Percentiles rank a stretch among this genome's conserved stretches.
phyloP scores from a whole-genome alignment of 345 rosid genomes.

The Ceriops tagal region DNA sequence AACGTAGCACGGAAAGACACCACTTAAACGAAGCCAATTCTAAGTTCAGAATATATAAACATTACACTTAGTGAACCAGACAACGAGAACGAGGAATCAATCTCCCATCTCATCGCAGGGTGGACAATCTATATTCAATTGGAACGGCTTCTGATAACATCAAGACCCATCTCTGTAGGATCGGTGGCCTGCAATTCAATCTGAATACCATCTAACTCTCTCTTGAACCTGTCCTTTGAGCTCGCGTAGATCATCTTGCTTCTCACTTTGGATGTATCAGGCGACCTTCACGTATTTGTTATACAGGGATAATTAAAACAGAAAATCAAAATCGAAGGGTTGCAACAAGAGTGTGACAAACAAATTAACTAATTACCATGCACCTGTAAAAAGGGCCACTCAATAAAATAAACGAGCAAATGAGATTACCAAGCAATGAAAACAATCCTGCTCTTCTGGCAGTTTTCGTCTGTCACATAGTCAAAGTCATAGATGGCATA shows the following conservation, averaged over 20 bases:
- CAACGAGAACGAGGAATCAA: background rate
- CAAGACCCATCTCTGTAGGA: slow-evolving; percentile 66
- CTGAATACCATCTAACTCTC: slow-evolving; percentile 66
- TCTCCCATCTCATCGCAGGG: slow-evolving; percentile 15
- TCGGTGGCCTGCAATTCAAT: slow-evolving; percentile 68
- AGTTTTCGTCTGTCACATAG: slow-evolving; percentile 57
- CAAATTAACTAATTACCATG: slow-evolving; percentile 35
- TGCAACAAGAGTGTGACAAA: background rate
- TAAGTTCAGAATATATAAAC: slow-evolving; percentile 29
- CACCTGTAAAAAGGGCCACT: slow-evolving; percentile 4
- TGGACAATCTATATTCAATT: slow-evolving; percentile 26
- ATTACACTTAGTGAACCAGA: slow-evolving; percentile 26
- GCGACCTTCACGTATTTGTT: slow-evolving; percentile 41
- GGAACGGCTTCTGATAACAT: slow-evolving; percentile 59
- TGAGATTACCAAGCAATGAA: slow-evolving; percentile 55
- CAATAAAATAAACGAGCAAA: background rate
- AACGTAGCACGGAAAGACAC: slow-evolving; percentile 20
- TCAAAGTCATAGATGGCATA: slow-evolving; percentile 69
- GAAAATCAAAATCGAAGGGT: background rate
- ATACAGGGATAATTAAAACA: background rate
- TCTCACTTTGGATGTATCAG: slow-evolving; percentile 56
- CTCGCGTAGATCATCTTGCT: slow-evolving; percentile 77
- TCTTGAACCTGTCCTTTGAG: slow-evolving; percentile 64
- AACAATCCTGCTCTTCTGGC: slow-evolving; percentile 65
- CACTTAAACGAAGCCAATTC: slow-evolving; percentile 21